Percentiles rank a stretch among this genome's conserved stretches.
Conservation (phyloP, 768 basidiomycete genomes). For the Dioszegia hungarica region DNA sequence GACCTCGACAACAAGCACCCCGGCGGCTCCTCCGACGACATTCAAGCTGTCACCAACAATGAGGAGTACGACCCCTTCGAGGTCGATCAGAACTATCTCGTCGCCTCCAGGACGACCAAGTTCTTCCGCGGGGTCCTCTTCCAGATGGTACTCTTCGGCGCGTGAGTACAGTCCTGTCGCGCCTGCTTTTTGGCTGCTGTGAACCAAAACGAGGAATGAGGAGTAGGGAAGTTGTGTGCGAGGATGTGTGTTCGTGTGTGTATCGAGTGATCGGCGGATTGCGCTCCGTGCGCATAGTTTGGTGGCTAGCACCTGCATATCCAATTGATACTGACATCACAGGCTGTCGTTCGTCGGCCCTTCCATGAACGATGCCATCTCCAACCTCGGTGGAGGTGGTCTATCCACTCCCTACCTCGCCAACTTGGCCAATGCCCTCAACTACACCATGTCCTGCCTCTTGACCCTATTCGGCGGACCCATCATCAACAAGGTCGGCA, state of each 20-base stretch:
- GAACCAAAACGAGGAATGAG: too few relatives aligned
- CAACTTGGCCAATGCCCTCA: conserved; percentile 14
- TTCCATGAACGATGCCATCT: conserved; percentile 27
- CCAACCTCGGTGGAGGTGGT: conserved; percentile 30
- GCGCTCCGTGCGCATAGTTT: too few relatives aligned
- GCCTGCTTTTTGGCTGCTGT: too few relatives aligned
- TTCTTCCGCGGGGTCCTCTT: conserved; percentile 10
- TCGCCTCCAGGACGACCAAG: background rate
- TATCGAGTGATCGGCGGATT: too few relatives aligned
- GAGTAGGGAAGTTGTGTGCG: too few relatives aligned
- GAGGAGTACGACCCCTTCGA: background rate
- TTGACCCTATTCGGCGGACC: conserved; percentile 33
- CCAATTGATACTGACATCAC: too few relatives aligned
- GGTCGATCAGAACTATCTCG: conserved; percentile 1
- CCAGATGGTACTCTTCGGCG: conserved; percentile 16
- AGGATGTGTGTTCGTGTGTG: too few relatives aligned
- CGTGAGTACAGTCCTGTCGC: background rate
- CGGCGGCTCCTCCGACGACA: background rate
- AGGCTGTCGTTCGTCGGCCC: conserved; percentile 18
- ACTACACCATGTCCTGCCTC: conserved; percentile 13
- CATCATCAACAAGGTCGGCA: conserved; percentile 35
- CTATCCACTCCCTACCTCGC: conserved; percentile 19
- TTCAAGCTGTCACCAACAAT: background rate
- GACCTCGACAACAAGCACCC: background rate
- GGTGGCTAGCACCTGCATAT: too few relatives aligned